A percentile compares a stretch with the other conserved stretches of the same genome.
Conservation (phyloP, 2,329 filamentous ascomycete genomes). For the Aspergillus candidus region DNA sequence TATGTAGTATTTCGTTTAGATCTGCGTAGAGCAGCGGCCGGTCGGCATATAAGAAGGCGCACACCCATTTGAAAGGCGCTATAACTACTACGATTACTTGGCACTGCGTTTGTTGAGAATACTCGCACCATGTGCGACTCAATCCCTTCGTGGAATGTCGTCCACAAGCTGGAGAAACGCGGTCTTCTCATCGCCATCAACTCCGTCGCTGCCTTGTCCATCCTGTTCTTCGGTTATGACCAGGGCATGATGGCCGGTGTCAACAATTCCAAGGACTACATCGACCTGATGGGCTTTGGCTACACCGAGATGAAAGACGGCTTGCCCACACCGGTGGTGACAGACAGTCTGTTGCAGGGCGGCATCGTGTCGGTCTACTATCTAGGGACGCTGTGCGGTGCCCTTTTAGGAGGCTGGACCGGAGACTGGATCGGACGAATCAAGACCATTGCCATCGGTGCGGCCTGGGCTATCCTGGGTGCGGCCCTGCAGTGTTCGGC, state of each 20-base stretch:
- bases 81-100: background rate
- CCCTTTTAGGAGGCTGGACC: conserved; percentile 56
- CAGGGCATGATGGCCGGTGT: conserved; percentile 56
- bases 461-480: conserved; percentile 54
- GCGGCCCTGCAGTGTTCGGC: conserved; percentile 61
- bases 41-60: too few relatives aligned
- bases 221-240: conserved; percentile 63
- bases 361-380: conserved; percentile 57
- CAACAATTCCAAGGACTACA: conserved; percentile 60
- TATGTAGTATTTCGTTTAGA: too few relatives aligned
- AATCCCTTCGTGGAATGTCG: conserved; percentile 44
- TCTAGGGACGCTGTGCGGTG: conserved; percentile 58
- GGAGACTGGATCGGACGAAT: conserved; percentile 60
- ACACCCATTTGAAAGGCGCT: background rate
- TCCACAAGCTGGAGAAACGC: conserved; percentile 51
- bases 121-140: conserved; percentile 29
- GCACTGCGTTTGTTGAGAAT: background rate
- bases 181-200: conserved; percentile 57
- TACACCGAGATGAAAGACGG: conserved; percentile 47
- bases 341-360: conserved; percentile 55
- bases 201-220: conserved; percentile 57
- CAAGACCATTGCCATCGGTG: conserved; percentile 56
- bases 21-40: too few relatives aligned
- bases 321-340: conserved; percentile 48
- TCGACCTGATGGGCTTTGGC: conserved; percentile 59